phyloP scores from a whole-genome alignment of 2,329 filamentous ascomycete genomes.

The Lasiodiplodia hormozganensis region DNA sequence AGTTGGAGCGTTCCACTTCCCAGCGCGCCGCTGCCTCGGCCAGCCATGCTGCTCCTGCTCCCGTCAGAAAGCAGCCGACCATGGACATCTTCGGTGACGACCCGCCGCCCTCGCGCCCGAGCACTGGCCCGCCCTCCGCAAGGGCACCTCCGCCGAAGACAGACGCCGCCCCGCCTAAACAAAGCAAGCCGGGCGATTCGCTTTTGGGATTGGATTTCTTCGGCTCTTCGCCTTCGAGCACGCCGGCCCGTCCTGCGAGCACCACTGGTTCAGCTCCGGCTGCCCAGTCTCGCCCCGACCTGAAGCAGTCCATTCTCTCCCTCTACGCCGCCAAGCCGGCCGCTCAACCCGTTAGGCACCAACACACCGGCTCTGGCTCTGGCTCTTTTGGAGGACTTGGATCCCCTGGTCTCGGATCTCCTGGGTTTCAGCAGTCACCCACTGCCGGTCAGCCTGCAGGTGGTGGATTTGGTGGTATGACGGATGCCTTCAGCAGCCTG shows the following conservation, averaged over 20 bases:
- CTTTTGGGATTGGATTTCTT: conserved; percentile 93
- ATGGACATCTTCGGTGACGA: conserved; percentile 86
- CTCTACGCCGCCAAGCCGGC: conserved; percentile 87
- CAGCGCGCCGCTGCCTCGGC: conserved; percentile 54
- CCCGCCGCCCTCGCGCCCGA: conserved; percentile 70
- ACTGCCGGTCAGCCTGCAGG: conserved; percentile 46
- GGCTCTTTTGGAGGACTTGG: conserved; percentile 57
- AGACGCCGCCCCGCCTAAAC: conserved; percentile 64
- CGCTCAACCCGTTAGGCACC: conserved; percentile 65
- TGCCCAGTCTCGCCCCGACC: conserved; percentile 81
- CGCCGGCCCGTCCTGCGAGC: conserved; percentile 78
- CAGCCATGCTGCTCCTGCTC: conserved; percentile 41
- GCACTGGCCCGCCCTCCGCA: conserved; percentile 70
- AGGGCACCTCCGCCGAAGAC: conserved; percentile 68
- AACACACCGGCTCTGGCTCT: conserved; percentile 63
- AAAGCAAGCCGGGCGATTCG: conserved; percentile 80
- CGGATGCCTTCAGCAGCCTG: conserved; percentile 79
- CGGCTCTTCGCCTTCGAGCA: conserved; percentile 67
- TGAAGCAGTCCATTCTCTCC: conserved; percentile 97
- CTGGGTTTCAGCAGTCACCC: conserved; percentile 45
- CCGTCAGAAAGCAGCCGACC: conserved; percentile 42
- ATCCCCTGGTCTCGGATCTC: conserved; percentile 56
- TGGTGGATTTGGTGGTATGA: conserved; percentile 56
- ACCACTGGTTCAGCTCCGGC: conserved; percentile 63
- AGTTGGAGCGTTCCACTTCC: conserved; percentile 66